Evolutionary conservation across 192 early-diverging fungal species (phyloP), one percentile per base, ranked within the genome.

Genomic region (Linnemannia exigua): DNA sequence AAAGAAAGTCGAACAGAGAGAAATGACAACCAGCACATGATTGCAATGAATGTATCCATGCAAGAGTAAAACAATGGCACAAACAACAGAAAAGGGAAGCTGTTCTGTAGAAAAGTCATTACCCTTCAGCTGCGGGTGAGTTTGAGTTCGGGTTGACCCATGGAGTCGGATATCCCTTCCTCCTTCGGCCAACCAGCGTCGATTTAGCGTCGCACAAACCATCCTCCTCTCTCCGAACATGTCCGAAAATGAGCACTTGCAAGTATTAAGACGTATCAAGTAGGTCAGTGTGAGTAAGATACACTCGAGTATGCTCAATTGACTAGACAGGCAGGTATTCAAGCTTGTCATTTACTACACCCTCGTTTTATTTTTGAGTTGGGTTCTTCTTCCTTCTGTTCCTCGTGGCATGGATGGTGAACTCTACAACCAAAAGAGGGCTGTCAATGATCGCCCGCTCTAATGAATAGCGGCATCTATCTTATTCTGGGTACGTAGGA

Each of bases 121-220:
- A 25, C 8, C 16, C 17, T 17, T 51, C n/a, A 25, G 8, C 11
- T 54, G 72, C 14, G 72, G 72, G 72, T 31, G 72, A 74, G n/a
- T 75, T 75, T 63, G 74, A 75, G 74, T 75, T 63, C 77, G 36
- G 28, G 38, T 5, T 44, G 48, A 47, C 38, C 46, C 22, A 47
- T 72, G 15, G 25, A 33, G 3, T 70, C 76, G 76, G 75, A 48
- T 50, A 44, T 22, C 20, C n/a, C 33, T 17, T 28, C 17, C 51
- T 11, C 3, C 19, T 33, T 15, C 58, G 63, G 31, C 74, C 80
- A 82, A 82, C 74, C 80, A 82, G 31, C 47, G 33, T 51, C 3
- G 33, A 72, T 31, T 25, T 67, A 46, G 44, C 51, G 80, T 82
- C 41, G 75, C 75, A 82, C 80, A 82, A 76, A 69, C 66, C n/a